A percentile compares a stretch with the other conserved stretches of the same genome.
phyloP scores from a whole-genome alignment of 2,329 filamentous ascomycete species.

The Sclerotinia subarctica region DNA sequence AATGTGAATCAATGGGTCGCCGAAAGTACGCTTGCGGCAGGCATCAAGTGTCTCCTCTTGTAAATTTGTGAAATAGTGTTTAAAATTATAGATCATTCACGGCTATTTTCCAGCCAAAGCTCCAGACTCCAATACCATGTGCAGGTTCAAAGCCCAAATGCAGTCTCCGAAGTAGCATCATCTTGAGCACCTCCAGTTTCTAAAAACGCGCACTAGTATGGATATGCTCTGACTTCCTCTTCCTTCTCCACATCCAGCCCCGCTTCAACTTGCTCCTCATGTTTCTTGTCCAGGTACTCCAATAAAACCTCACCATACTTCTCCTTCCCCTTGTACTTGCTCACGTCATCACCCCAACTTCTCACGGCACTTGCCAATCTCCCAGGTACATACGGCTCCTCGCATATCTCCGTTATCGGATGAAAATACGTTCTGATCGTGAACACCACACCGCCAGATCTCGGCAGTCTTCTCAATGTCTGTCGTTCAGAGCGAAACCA shows the following conservation, averaged over 20 bases:
- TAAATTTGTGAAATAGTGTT: neutral
- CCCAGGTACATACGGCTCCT: constrained; percentile 71
- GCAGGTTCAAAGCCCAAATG: neutral
- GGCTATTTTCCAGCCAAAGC: neutral
- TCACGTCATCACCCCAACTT: constrained; percentile 78
- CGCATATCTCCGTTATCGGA: constrained; percentile 52
- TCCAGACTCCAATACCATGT: neutral
- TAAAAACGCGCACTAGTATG: constrained; percentile 42
- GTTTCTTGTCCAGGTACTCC: constrained; percentile 71
- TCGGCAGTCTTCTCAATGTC: constrained; percentile 57
- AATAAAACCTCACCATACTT: constrained; percentile 70
- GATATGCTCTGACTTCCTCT: constrained; percentile 60
- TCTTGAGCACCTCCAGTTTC: neutral
- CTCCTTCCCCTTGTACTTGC: constrained; percentile 73
- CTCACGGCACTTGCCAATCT: constrained; percentile 72
- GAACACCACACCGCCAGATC: constrained; percentile 55
- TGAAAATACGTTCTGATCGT: constrained; percentile 63
- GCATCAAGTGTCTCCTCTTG: neutral
- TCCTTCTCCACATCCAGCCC: constrained; percentile 63
- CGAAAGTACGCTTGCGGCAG: neutral
- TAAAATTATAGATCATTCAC: neutral
- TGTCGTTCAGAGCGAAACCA: constrained; percentile 69
- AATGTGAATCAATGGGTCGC: neutral
- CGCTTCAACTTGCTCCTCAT: constrained; percentile 66
- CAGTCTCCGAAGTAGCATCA: neutral